A percentile compares a stretch with the other conserved stretches of the same genome.
These are phyloP conservation scores for Saturnispora silvae DNA, from an alignment of 805 yeast species.

Conservation along the genomic window DNA sequence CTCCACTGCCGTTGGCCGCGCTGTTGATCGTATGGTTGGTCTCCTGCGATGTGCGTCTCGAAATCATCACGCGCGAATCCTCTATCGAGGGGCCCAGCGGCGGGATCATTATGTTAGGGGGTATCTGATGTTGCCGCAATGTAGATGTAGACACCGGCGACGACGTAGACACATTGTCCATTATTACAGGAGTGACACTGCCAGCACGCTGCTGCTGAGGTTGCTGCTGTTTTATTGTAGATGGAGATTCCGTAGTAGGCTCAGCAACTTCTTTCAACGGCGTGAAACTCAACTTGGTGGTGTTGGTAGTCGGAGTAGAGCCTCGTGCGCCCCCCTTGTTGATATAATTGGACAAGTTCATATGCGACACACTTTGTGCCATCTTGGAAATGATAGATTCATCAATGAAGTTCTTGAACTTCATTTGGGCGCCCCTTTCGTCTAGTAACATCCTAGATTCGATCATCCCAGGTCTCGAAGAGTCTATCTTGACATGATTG, in stretches of 20 bases:
- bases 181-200: too few species aligned
- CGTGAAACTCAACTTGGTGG: constrained; percentile 12
- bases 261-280: constrained; percentile 2
- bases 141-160: too few species aligned
- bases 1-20: constrained; percentile 6
- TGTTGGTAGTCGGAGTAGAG: constrained; percentile 13
- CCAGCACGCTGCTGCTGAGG: too few species aligned
- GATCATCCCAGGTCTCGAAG: constrained; percentile 51
- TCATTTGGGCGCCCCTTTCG: constrained; percentile 34
- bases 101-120: too few species aligned
- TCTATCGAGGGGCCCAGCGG: too few species aligned
- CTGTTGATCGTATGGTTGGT: constrained; percentile 5
- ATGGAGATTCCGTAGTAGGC: background rate
- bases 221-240: too few species aligned
- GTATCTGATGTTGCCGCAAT: too few species aligned
- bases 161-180: too few species aligned
- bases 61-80: constrained; percentile 5
- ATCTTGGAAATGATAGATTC: constrained; percentile 27
- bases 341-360: constrained; percentile 23
- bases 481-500: constrained; percentile 42
- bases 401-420: constrained; percentile 31
- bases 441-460: constrained; percentile 46
- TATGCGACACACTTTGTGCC: constrained; percentile 29
- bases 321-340: too few species aligned
- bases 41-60: constrained; percentile 14